Evolutionary conservation across 2,329 filamentous ascomycete genomes (phyloP).

Genomic region (Lecanicillium sp.): DNA sequence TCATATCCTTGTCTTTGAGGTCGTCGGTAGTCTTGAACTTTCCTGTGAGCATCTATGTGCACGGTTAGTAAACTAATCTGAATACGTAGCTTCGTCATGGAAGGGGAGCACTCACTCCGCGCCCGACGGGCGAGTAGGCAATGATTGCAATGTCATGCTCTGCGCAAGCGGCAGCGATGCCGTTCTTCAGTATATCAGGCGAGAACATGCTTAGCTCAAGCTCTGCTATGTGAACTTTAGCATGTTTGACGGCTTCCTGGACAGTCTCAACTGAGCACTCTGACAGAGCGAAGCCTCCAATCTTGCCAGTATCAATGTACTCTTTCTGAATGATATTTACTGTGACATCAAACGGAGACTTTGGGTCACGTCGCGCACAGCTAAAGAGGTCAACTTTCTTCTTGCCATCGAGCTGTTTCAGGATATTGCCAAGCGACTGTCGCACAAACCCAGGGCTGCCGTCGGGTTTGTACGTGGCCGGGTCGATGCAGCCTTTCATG

Average conservation of each 20-base stretch:
- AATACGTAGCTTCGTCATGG: background rate
- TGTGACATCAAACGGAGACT: slow-evolving; percentile 34
- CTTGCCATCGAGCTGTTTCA: slow-evolving; percentile 40
- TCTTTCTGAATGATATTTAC: slow-evolving; percentile 35
- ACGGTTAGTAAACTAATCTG: slow-evolving; percentile 9
- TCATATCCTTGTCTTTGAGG: slow-evolving; percentile 14
- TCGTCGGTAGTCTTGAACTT: slow-evolving; percentile 17
- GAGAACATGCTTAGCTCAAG: slow-evolving; percentile 44
- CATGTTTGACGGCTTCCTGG: slow-evolving; percentile 34
- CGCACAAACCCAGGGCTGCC: slow-evolving; percentile 46
- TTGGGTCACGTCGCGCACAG: slow-evolving; percentile 46
- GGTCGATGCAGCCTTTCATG: slow-evolving; percentile 49
- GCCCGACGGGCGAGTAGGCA: slow-evolving; percentile 64
- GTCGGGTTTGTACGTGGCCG: slow-evolving; percentile 30
- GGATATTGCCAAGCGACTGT: slow-evolving; percentile 48
- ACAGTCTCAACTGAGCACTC: slow-evolving; percentile 42
- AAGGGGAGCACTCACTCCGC: slow-evolving; percentile 29
- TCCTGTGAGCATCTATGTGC: slow-evolving; percentile 20
- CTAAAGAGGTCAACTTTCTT: slow-evolving; percentile 56
- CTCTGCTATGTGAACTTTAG: slow-evolving; percentile 40
- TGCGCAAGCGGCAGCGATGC: slow-evolving; percentile 44
- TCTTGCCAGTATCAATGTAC: slow-evolving; percentile 42
- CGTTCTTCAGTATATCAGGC: slow-evolving; percentile 40
- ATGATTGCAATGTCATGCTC: slow-evolving; percentile 61
- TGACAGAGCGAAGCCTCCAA: slow-evolving; percentile 43